Conservation (phyloP, 108 stramenopile genomes). For the Cyclostephanos invisitatus region DNA sequence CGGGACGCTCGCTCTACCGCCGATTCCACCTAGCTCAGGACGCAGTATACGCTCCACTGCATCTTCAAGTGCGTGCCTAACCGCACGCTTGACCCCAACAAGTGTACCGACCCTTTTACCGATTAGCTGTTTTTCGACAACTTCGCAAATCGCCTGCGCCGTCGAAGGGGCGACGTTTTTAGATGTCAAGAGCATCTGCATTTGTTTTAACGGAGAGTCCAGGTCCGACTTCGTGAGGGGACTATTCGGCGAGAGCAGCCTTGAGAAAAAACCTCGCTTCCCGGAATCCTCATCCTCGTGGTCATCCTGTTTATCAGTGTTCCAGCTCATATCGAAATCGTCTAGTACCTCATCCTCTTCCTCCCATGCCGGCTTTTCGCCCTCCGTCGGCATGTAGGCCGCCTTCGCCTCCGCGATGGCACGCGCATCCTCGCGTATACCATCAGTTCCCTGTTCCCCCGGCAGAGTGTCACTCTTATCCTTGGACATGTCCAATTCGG, state of each 20-base stretch:
- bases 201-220: conserved; percentile 71
- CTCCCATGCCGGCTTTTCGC: conserved; percentile 78
- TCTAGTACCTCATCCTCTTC: conserved; percentile 53
- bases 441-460: conserved; percentile 15
- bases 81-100: conserved; percentile 79
- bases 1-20: conserved; percentile 13
- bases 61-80: conserved; percentile 81
- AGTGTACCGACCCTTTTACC: conserved; percentile 73
- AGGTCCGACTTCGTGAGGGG: conserved; percentile 69
- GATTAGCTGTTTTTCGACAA: conserved; percentile 57
- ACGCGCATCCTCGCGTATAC: conserved; percentile 45
- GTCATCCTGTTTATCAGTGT: conserved; percentile 32
- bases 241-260: conserved; percentile 55
- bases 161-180: conserved; percentile 93
- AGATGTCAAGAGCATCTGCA: conserved; percentile 78
- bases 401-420: conserved; percentile 87
- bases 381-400: conserved; percentile 83
- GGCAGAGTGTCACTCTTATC: conserved; percentile 13
- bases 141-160: conserved; percentile 72
- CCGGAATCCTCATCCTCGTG: conserved; percentile 45
- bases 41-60: conserved; percentile 61
- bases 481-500: conserved; percentile 69
- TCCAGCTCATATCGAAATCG: conserved; percentile 43
- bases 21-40: conserved; percentile 40
- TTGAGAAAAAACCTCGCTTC: conserved; percentile 59